These are phyloP conservation scores for Orobanche coerulescens DNA, from an alignment of 257 asterid genomes.

Conservation along the genomic window DNA sequence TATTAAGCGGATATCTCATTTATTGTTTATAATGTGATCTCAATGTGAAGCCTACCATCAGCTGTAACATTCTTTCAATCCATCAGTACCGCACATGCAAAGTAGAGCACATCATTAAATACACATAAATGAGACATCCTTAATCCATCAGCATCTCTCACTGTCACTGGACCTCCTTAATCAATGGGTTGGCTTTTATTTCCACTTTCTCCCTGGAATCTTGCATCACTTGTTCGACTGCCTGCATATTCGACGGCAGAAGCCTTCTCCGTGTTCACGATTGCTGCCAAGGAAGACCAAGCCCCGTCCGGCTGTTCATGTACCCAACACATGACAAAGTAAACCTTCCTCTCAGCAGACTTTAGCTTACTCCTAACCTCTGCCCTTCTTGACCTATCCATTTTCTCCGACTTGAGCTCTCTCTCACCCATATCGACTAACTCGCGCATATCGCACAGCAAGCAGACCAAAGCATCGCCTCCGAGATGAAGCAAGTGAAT, in stretches of 20 bases:
- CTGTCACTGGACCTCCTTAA: conserved; percentile 31
- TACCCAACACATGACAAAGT: conserved; percentile 78
- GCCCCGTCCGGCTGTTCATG: conserved; percentile 62
- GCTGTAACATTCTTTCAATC: too few species aligned
- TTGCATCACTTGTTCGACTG: conserved; percentile 18
- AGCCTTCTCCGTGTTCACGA: conserved; percentile 48
- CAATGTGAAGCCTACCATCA: too few species aligned
- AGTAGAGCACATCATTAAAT: too few species aligned
- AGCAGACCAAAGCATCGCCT: conserved; percentile 52
- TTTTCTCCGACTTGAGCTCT: conserved; percentile 49
- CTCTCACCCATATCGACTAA: conserved; percentile 43
- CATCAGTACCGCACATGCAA: too few species aligned
- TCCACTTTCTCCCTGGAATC: conserved; percentile 23
- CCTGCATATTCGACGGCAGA: conserved; percentile 36
- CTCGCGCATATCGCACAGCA: conserved; percentile 57
- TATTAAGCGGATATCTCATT: too few species aligned
- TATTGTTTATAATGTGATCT: too few species aligned
- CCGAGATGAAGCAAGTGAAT: conserved; percentile 49
- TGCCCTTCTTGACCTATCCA: conserved; percentile 28
- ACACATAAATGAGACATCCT: too few species aligned
- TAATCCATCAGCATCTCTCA: too few species aligned
- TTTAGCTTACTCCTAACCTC: conserved; percentile 51
- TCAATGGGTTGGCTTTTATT: conserved; percentile 46
- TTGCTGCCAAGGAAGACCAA: conserved; percentile 55
- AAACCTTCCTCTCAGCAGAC: conserved; percentile 60